phyloP scores from a whole-genome alignment of 1,284 basidiomycete genomes.

The Afroboletus lepidellus region DNA sequence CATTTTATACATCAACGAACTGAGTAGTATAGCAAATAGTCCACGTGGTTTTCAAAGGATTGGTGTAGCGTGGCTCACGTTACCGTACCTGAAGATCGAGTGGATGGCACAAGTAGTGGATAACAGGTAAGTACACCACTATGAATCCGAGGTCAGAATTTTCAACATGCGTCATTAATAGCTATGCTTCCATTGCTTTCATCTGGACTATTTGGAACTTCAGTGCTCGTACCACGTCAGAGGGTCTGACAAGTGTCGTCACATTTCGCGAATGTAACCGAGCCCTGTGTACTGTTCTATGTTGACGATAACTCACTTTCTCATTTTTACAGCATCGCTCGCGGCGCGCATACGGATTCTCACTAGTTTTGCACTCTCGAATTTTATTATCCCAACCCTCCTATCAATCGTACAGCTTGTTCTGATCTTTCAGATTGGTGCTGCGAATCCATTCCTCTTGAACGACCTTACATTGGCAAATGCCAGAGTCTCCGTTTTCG shows the following conservation, averaged over 20 bases:
- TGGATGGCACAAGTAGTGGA: conserved; percentile 24
- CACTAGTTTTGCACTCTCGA: conserved; percentile 20
- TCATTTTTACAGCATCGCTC: conserved; percentile 14
- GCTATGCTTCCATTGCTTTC: conserved; percentile 22
- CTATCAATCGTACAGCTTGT: conserved; percentile 18
- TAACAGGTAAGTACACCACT: conserved; percentile 12
- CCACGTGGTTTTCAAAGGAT: background rate
- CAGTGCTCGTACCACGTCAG: background rate
- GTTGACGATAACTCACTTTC: conserved; percentile 4
- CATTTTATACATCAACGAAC: conserved; percentile 8
- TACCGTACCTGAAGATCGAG: conserved; percentile 21
- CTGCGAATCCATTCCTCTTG: background rate
- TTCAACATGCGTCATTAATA: background rate
- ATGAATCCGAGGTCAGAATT: background rate
- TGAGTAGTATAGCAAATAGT: conserved; percentile 2
- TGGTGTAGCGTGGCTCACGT: conserved; percentile 1
- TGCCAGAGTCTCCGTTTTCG: conserved; percentile 24
- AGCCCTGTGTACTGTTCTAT: background rate
- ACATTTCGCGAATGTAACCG: conserved; percentile 2
- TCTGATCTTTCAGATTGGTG: conserved; percentile 7
- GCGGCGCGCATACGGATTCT: conserved; percentile 15
- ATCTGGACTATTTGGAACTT: conserved; percentile 15
- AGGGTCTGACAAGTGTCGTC: conserved; percentile 1
- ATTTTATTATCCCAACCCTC: conserved; percentile 22
- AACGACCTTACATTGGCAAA: conserved; percentile 14